Base-by-base conservation (phyloP, 2,329 filamentous ascomycete genomes). In the Salinomyces thailandicus region DNA sequence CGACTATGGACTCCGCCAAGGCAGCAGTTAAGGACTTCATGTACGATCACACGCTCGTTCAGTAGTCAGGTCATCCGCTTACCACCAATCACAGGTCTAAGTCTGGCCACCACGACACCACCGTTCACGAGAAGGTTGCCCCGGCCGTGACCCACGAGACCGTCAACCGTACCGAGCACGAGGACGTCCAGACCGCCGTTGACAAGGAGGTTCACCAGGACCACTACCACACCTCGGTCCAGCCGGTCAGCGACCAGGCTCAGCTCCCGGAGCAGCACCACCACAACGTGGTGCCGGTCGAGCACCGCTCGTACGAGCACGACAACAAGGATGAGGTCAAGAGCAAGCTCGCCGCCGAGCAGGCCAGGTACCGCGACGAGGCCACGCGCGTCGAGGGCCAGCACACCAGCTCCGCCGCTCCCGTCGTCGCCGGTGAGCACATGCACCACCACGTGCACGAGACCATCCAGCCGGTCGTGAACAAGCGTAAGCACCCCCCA, bases 161-260 rank as follows among this genome's bases (percentile, higher is more conserved):
- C 1, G 57, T 82, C 30, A 71, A 66, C 41, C 72, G 71, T 29
- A 68, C 72, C n/a, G 58, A 69, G 27, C 77, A 81, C 37, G 75
- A 83, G 51, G 60, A 42, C 19, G 36, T 47, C 16, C 68, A 64
- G 14, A 78, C 73, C 1, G 79, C 75, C 5, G 58, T 83, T 17
- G 76, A 84, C 53, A 73, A 72, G 47, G 79, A 84, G 49, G 63
- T 82, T 3, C 78, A 84, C 53, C 79, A 82, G 54, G 75, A 83
- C 41, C 79, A 84, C 49, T 75, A 81, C 55, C 77, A 84, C 56
- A 80, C 76, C 31, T 76, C 75, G 0, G 62, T 83, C 1, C 79
- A 84, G 59, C 79, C 79, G 0, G 61, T 85, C 16, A 39, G 63
- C 13, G 64, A 75, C 47, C 60, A 67, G 44, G 73, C 73, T 50